Percentiles rank a stretch among this genome's conserved stretches.
phyloP scores from a whole-genome alignment of 2,329 filamentous ascomycete species.

The Zalaria obscura region DNA sequence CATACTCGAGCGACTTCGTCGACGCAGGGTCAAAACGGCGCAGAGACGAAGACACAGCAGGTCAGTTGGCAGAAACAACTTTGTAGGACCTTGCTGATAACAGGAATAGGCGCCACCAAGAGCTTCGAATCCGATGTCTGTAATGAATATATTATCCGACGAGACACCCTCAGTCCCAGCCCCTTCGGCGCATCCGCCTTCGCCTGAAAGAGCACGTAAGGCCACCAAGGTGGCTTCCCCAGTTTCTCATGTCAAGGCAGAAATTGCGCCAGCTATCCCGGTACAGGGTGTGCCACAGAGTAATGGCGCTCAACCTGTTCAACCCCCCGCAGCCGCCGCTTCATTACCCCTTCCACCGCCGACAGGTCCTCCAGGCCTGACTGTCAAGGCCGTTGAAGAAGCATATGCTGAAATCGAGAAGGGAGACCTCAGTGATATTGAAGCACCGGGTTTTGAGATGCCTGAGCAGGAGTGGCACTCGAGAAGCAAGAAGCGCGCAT shows the following conservation, averaged over 20 bases:
- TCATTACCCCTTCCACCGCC: slow-evolving; percentile 8
- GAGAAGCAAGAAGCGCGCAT: slow-evolving; percentile 49
- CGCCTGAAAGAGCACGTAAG: slow-evolving; percentile 1
- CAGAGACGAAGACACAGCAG: neutral
- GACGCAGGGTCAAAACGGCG: neutral
- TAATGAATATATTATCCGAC: slow-evolving; percentile 84
- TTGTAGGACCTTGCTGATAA: too few species aligned
- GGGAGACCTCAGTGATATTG: slow-evolving; percentile 46
- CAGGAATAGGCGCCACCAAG: slow-evolving; percentile 26
- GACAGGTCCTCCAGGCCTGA: slow-evolving; percentile 20
- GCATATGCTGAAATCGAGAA: slow-evolving; percentile 46
- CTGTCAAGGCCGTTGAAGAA: slow-evolving; percentile 40
- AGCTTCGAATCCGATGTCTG: slow-evolving; percentile 80
- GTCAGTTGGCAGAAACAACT: neutral
- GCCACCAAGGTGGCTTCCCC: slow-evolving; percentile 6
- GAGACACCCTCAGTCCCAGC: slow-evolving; percentile 26
- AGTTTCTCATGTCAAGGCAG: slow-evolving; percentile 9
- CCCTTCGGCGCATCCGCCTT: slow-evolving; percentile 1
- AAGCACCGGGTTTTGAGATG: slow-evolving; percentile 35
- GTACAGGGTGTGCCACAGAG: neutral
- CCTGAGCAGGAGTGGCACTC: slow-evolving; percentile 40
- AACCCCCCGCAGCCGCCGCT: neutral
- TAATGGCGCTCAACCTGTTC: neutral
- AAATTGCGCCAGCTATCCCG: neutral
- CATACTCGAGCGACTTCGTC: neutral